A percentile compares a stretch with the other conserved stretches of the same genome.
These are phyloP conservation scores for Cercospora zeae-maydis DNA, from an alignment of 2,329 filamentous ascomycete genomes.

Conservation along the genomic window DNA sequence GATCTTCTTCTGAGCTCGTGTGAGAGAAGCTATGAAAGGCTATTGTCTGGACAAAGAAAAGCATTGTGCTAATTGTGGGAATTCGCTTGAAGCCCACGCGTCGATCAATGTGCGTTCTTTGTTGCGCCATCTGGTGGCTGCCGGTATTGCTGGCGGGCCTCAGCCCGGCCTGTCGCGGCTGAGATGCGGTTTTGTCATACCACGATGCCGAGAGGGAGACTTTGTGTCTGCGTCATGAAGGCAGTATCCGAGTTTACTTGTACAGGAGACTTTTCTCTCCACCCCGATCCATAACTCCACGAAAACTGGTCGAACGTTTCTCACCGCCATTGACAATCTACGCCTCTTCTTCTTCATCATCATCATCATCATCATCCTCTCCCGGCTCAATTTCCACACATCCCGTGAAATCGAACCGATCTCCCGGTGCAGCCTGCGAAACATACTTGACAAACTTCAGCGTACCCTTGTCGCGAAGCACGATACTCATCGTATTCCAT, in stretches of 20 bases:
- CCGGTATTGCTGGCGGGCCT: too few relatives aligned
- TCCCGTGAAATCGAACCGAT: constrained; percentile 87
- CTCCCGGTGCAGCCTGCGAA: constrained; percentile 73
- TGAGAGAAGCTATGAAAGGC: neutral
- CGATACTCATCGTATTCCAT: constrained; percentile 92
- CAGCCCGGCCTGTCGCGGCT: too few relatives aligned
- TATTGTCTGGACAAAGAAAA: neutral
- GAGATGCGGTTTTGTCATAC: too few relatives aligned
- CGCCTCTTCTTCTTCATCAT: constrained; percentile 43
- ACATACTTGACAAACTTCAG: constrained; percentile 97
- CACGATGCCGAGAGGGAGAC: neutral
- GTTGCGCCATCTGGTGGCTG: neutral
- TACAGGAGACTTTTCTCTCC: neutral
- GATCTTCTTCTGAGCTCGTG: neutral
- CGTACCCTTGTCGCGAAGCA: constrained; percentile 79
- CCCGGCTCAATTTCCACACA: constrained; percentile 62
- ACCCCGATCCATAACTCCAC: neutral
- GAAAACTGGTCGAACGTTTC: neutral
- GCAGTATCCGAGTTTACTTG: neutral
- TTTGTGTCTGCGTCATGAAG: neutral
- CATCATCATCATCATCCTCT: constrained; percentile 53
- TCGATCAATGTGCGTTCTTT: neutral
- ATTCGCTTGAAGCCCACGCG: neutral
- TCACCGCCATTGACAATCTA: neutral
- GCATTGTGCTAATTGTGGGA: neutral